A percentile compares a stretch with the other conserved stretches of the same genome.
phyloP scores from a whole-genome alignment of 2,329 filamentous ascomycete genomes.

The Beauveria sp. region DNA sequence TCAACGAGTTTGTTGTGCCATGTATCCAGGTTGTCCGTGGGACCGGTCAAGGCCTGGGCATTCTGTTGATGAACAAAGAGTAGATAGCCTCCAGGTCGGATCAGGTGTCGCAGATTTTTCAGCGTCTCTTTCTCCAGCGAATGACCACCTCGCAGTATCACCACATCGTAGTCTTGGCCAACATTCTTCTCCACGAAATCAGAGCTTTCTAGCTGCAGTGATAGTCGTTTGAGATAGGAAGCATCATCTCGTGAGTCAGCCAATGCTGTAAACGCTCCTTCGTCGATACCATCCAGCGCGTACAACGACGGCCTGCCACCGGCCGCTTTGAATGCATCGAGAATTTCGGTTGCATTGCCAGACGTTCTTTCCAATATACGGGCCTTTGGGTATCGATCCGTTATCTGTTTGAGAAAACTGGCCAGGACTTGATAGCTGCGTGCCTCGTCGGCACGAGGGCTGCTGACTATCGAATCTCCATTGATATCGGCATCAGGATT shows the following conservation, averaged over 20 bases:
- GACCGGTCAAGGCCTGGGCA: background rate
- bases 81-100: background rate
- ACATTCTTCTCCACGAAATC: background rate
- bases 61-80: background rate
- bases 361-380: background rate
- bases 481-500: no score
- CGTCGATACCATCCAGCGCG: background rate
- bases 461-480: background rate
- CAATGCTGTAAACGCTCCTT: background rate
- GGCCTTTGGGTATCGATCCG: conserved; percentile 6
- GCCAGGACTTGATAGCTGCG: background rate
- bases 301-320: background rate
- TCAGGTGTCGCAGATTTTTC: background rate
- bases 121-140: background rate
- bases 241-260: background rate
- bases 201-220: background rate
- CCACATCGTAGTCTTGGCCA: background rate
- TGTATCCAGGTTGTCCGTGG: background rate
- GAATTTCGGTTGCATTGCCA: background rate
- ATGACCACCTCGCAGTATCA: background rate
- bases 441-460: background rate
- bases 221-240: background rate
- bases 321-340: background rate
- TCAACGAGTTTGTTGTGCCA: background rate
- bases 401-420: conserved; percentile 4